A percentile compares a stretch with the other conserved stretches of the same genome.
Evolutionary conservation across 1,139 yeast genomes (phyloP).

Genomic region (Casaregolazyma lundiana): DNA sequence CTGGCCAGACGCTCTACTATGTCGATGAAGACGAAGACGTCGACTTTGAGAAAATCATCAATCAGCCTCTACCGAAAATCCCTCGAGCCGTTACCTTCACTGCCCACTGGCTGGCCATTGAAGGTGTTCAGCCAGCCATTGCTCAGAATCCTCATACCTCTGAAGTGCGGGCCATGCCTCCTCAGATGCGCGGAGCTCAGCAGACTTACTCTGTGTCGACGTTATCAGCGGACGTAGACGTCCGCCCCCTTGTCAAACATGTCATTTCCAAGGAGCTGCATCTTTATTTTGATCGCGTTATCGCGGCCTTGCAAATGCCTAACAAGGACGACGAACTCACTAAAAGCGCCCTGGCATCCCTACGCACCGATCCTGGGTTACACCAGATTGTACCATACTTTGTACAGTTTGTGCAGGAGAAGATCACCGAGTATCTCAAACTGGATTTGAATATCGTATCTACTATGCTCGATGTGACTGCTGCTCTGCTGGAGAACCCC

Average conservation of each 20-base stretch:
- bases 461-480: slow-evolving; percentile 88
- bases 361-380: slow-evolving; percentile 89
- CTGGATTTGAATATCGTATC: slow-evolving; percentile 60
- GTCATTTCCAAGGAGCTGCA: slow-evolving; percentile 92
- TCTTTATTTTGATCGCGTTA: slow-evolving; percentile 86
- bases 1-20: slow-evolving; percentile 92
- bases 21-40: slow-evolving; percentile 86
- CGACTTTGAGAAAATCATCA: slow-evolving; percentile 89
- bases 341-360: slow-evolving; percentile 76
- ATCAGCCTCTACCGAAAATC: slow-evolving; percentile 91
- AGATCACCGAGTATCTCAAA: slow-evolving; percentile 81
- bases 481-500: slow-evolving; percentile 77
- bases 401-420: slow-evolving; percentile 94
- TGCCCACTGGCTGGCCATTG: slow-evolving; percentile 98
- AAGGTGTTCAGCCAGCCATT: slow-evolving; percentile 97
- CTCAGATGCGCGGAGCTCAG: slow-evolving; percentile 41
- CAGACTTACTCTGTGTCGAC: slow-evolving; percentile 33
- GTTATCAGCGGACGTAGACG: slow-evolving; percentile 55
- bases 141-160: slow-evolving; percentile 91
- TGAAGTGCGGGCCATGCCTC: slow-evolving; percentile 37
- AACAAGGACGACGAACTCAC: slow-evolving; percentile 52
- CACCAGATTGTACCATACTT: slow-evolving; percentile 96
- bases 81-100: slow-evolving; percentile 91
- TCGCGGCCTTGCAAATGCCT: slow-evolving; percentile 58
- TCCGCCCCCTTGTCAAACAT: slow-evolving; percentile 94